phyloP scores from a whole-genome alignment of 768 basidiomycete genomes.

The Pluteus cervinus region DNA sequence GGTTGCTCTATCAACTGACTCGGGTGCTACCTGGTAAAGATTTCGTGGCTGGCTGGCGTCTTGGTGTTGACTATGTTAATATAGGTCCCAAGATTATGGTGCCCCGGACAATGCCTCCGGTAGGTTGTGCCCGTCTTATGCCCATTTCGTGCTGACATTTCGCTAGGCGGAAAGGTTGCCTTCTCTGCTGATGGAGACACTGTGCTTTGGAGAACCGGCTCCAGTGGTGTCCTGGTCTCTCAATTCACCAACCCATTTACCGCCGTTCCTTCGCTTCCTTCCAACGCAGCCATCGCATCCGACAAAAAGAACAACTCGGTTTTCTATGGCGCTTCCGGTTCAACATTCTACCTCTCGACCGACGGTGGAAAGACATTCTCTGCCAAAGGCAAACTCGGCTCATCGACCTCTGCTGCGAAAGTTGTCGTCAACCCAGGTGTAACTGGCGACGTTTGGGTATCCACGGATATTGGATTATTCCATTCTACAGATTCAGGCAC shows the following conservation, averaged over 20 bases:
- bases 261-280: slow-evolving; percentile 45
- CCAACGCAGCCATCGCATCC: slow-evolving; percentile 49
- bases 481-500: slow-evolving; percentile 49
- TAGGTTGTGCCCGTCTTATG: slow-evolving; percentile 9
- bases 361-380: slow-evolving; percentile 51
- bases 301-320: slow-evolving; percentile 52
- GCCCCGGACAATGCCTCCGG: slow-evolving; percentile 42
- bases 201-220: slow-evolving; percentile 49
- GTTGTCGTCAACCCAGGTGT: slow-evolving; percentile 48
- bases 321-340: slow-evolving; percentile 55
- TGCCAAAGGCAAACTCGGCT: slow-evolving; percentile 34
- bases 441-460: slow-evolving; percentile 61
- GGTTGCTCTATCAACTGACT: slow-evolving; percentile 50
- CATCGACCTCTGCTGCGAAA: slow-evolving; percentile 43
- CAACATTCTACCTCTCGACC: slow-evolving; percentile 54
- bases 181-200: slow-evolving; percentile 49
- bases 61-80: neutral
- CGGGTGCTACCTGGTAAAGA: slow-evolving; percentile 43
- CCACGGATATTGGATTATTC: slow-evolving; percentile 50
- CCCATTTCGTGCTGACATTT: neutral
- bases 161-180: slow-evolving; percentile 33
- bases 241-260: slow-evolving; percentile 43
- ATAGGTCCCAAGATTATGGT: slow-evolving; percentile 46
- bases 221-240: slow-evolving; percentile 47
- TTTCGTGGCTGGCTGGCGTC: neutral